phyloP scores from a whole-genome alignment of 169 alveolate species.

The Cytauxzoon felis region DNA sequence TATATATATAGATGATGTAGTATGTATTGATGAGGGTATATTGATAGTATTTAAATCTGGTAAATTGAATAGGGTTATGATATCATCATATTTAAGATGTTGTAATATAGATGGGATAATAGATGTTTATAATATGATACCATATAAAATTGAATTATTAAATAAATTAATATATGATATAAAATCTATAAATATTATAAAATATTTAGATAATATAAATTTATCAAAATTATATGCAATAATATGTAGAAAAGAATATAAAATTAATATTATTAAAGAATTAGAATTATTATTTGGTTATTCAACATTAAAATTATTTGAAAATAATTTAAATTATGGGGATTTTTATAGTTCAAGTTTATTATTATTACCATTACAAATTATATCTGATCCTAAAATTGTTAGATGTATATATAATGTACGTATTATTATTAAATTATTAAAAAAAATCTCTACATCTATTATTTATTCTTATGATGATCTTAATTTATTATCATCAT shows the following conservation, averaged over 20 bases:
- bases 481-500: no score
- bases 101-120: no score
- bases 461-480: no score
- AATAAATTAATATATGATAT: no score
- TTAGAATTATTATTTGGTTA: constrained; percentile 12
- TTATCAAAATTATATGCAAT: constrained; percentile 29
- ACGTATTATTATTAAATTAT: constrained; percentile 9
- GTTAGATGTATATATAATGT: constrained; percentile 24
- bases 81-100: no score
- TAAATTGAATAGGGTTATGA: no score
- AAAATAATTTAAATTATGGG: background rate
- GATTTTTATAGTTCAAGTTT: constrained; percentile 27
- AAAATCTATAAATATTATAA: no score
- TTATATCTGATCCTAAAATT: constrained; percentile 28
- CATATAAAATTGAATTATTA: background rate
- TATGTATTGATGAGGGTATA: no score
- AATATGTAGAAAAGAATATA: constrained; percentile 16
- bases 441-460: background rate
- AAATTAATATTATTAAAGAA: constrained; percentile 12
- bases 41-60: no score
- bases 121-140: no score
- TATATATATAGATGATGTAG: no score
- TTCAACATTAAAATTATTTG: constrained; percentile 3
- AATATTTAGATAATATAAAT: background rate
- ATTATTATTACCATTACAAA: constrained; percentile 52